Base-by-base conservation (phyloP, 78 protist species). In the Ministeria vibrans region DNA sequence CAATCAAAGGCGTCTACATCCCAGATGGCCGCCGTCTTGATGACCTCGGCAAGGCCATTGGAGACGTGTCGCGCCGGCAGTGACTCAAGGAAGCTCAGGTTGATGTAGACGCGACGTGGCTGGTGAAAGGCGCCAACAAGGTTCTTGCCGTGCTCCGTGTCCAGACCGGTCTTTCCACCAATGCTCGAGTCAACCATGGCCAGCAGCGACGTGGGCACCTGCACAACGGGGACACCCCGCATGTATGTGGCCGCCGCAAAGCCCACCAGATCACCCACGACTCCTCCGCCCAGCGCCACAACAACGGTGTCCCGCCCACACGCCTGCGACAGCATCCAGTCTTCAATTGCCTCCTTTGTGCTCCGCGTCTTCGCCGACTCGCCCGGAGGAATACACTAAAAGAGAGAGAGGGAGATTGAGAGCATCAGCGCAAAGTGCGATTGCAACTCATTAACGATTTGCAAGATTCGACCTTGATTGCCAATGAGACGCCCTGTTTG, bases 81-180 rank as follows among this genome's bases (percentile, higher is more conserved):
- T 36, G 93, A 38, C 23, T 7, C 13, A 28, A 91, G 85, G 71
- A 85, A 53, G 39, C 41, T 39, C 25, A 79, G 23, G 81, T 84
- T 79, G 44, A 74, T 28, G 83, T 75, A 84, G 70, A 91, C 72
- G 73, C 78, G 75, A 30, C 4, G 3, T 1, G 95, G 92, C 43
- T 85, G 95, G 80, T 91, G 95, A 74, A 91, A 91, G 23, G 95
- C 92, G 55, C 95, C 95, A 62, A 91, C 34, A 15, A 88, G 77
- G 75, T 91, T 91, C 89, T 91, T 91, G 41, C 92, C 95, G 3
- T 39, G 64, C 30, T 83, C 82, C 68, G 86, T 78, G 83, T 91
- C 88, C 42, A 91, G 1, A 13, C 87, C 87, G 23, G 87, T 83
- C 72, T 91, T 84, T 39, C 94, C 94, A 13, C 94, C 94, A 30